A percentile compares a stretch with the other conserved stretches of the same genome.
Conservation (phyloP, 2,329 filamentous ascomycete species). For the Teratosphaeria gauchensis region DNA sequence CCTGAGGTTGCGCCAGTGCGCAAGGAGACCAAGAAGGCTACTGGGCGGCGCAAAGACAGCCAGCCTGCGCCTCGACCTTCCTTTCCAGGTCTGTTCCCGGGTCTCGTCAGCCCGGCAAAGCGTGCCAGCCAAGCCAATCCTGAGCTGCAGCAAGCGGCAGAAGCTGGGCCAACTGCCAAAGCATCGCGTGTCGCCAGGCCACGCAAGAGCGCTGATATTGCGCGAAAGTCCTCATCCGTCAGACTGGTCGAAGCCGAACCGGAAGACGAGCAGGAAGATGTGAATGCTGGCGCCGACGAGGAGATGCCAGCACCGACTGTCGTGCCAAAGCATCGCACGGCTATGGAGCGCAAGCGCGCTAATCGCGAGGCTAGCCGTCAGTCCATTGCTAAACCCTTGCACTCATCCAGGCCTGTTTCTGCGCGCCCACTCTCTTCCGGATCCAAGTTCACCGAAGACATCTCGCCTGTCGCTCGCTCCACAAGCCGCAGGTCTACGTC, state of each 20-base stretch:
- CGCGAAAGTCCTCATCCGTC: neutral
- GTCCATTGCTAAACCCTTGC: neutral
- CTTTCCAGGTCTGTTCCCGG: neutral
- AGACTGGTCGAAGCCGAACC: neutral
- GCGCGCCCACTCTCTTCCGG: slow-evolving; percentile 1
- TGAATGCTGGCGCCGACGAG: neutral
- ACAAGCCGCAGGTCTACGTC: neutral
- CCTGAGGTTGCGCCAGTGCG: neutral
- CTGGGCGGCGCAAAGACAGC: neutral
- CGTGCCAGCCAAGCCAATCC: neutral
- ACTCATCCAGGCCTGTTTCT: neutral
- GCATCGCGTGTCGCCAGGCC: neutral
- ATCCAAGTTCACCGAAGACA: slow-evolving; percentile 7
- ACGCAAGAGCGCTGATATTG: neutral
- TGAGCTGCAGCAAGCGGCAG: neutral
- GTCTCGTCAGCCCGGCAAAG: neutral
- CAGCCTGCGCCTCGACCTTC: neutral
- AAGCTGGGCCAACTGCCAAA: neutral
- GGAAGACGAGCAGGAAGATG: neutral
- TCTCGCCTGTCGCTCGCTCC: neutral
- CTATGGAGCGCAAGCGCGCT: neutral
- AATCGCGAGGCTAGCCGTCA: neutral
- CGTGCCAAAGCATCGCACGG: neutral
- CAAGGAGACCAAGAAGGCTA: neutral
- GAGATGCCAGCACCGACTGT: neutral